A percentile compares a stretch with the other conserved stretches of the same genome.
Evolutionary conservation across 169 alveolate species (phyloP).

Genomic region (Theileria parva): DNA sequence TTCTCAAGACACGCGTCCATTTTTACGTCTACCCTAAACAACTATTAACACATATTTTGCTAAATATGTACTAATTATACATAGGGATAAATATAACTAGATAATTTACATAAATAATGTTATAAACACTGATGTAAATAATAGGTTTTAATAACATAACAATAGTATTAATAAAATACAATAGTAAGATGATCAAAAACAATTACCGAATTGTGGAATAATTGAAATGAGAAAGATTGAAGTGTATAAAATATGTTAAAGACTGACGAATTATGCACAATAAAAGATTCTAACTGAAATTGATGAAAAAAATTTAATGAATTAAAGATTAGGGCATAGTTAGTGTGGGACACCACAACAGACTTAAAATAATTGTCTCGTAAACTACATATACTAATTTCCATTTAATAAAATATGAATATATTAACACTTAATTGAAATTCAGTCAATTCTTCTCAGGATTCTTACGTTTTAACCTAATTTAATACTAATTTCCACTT

Average conservation of each 20-base stretch:
- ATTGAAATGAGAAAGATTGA: background rate
- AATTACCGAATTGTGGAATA: background rate
- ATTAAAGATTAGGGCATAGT: background rate
- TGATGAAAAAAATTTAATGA: background rate
- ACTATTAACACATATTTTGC: too few relatives aligned
- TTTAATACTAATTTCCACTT: background rate
- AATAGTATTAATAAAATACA: too few relatives aligned
- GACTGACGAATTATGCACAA: background rate
- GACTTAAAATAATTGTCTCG: slow-evolving; percentile 2
- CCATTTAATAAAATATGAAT: background rate
- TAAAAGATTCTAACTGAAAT: background rate
- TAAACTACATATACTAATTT: background rate
- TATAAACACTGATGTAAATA: too few relatives aligned
- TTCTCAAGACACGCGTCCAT: slow-evolving; percentile 74
- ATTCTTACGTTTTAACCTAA: slow-evolving; percentile 4
- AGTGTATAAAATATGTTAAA: background rate
- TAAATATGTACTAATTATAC: background rate
- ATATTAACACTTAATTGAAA: background rate
- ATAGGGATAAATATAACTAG: too few relatives aligned
- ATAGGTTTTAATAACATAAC: too few relatives aligned
- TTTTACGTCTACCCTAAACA: background rate
- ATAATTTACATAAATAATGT: too few relatives aligned
- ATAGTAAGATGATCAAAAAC: background rate
- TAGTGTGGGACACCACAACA: slow-evolving; percentile 22
- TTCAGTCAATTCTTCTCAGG: background rate